These are phyloP conservation scores for Calycina herbarum DNA, from an alignment of 2,329 filamentous ascomycete genomes.

Conservation along the genomic window DNA sequence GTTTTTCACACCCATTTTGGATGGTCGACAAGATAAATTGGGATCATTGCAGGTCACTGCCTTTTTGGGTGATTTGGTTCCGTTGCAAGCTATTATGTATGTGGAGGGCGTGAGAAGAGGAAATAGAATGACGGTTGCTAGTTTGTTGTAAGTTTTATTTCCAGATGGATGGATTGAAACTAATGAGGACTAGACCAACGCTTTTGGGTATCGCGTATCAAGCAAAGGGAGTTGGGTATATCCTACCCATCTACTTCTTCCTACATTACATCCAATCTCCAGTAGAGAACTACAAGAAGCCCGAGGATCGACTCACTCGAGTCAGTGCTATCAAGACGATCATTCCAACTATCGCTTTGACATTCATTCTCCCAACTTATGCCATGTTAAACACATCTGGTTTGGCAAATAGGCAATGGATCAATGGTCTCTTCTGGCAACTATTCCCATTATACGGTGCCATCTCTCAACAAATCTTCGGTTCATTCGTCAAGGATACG, in stretches of 20 bases:
- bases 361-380: conserved; percentile 33
- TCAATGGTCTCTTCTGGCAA: conserved; percentile 44
- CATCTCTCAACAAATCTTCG: conserved; percentile 24
- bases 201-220: conserved; percentile 35
- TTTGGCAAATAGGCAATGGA: conserved; percentile 30
- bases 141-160: conserved; percentile 24
- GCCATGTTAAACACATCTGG: conserved; percentile 27
- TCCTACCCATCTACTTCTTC: conserved; percentile 41
- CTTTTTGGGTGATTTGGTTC: conserved; percentile 33
- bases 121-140: conserved; percentile 33
- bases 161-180: neutral
- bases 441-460: conserved; percentile 36
- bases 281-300: conserved; percentile 37
- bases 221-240: conserved; percentile 35
- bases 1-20: conserved; percentile 27
- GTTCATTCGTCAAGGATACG: conserved; percentile 25
- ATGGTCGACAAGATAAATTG: conserved; percentile 21
- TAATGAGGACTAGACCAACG: conserved; percentile 24
- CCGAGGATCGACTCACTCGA: conserved; percentile 38
- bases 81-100: conserved; percentile 35
- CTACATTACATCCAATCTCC: conserved; percentile 40
- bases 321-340: conserved; percentile 34
- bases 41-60: conserved; percentile 28
- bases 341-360: conserved; percentile 32
- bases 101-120: conserved; percentile 35